Evolutionary conservation across 1,284 basidiomycete genomes (phyloP), one percentile per base, ranked within the genome.

Genomic region (Amylostereum areolatum): DNA sequence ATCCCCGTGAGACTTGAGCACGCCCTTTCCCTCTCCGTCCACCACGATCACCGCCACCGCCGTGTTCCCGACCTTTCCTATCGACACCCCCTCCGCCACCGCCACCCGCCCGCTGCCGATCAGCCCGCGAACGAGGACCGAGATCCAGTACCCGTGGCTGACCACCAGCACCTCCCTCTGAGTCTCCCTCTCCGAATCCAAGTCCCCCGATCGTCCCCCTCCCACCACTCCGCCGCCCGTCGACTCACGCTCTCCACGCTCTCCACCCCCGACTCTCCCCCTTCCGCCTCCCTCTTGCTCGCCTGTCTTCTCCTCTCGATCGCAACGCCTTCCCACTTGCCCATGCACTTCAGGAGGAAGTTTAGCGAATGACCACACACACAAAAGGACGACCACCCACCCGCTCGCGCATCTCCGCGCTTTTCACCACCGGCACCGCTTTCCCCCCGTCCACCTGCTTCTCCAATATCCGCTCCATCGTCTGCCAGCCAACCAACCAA

Each of bases 141-240:
- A 63, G 52, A 89, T 85, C 56, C 77, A 73, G 0, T 77, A 85
- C 2, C 84, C 85, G 53, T 90, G 86, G 35, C 80, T 78, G 48
- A 80, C 75, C 3, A 81, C 73, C 28, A 90, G 70, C 41, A 87
- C 69, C 54, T 74, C 65, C 49, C 63, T 61, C 45, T 69, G 57
- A 35, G 8, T n/a, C 8, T 8, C 33, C 33, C 33, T n/a, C 33
- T 35, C 33, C 33, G 33, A 35, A 8, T 8, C 33, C 33, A n/a
- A 35, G 33, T n/a, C 33, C n/a, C 42, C 52, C 55, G 61, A 43
- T n/a, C 48, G 41, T 28, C 41, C 48, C 39, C 11, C 25, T 74
- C 68, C 80, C 88, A 89, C 85, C 85, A 89, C 3, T 57, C 48
- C 32, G 74, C 55, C 11, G 72, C 71, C 24, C 87, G 77, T 37